Evolutionary conservation across 805 yeast genomes (phyloP), one percentile per base, ranked within the genome.

Genomic region (Komagataella populi): DNA sequence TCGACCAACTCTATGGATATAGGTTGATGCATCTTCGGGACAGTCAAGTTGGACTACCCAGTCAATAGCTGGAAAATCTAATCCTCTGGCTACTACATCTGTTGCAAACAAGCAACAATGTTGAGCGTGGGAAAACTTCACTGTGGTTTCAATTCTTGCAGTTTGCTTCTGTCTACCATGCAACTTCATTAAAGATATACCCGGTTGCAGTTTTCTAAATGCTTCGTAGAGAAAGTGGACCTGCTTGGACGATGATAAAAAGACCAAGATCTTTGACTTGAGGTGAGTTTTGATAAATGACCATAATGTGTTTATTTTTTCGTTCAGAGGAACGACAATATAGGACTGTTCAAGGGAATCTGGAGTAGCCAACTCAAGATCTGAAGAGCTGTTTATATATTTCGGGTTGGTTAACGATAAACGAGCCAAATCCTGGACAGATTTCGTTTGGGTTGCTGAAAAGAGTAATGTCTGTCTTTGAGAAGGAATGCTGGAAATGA

Each of bases 31-130:
- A 64, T 87, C 95, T 62, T 88, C 96, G 0, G 96, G 96, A 59
- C 95, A 86, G 62, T 88, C 96, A 1, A 87, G 74, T 64, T 88
- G 96, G 6, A 88, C 72, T n/a, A 88, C 96, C 96, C 96, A 88
- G 61, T 89, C 95, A 49, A 88, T 86, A 5, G 90, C 86, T 0
- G 96, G 96, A 66, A 89, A 87, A 64, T 88, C 96, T 45, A 88
- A 76, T 16, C 96, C 96, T 63, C 96, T 72, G 1, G 96, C 96
- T 10, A 87, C 96, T 47, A 88, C 83, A 67, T 88, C 96, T 0
- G 96, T 88, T 0, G 96, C 93, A 61, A 88, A 81, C 48, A 88
- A 68, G 68, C 96, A 87, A 14, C 87, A 86, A 51, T 84, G 78
- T 57, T 84, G 85, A 2, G 95, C 82, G 52, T 82, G 78, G 7